Base-by-base conservation (phyloP, 257 asterid species). In the Solanum pimpinellifolium region DNA sequence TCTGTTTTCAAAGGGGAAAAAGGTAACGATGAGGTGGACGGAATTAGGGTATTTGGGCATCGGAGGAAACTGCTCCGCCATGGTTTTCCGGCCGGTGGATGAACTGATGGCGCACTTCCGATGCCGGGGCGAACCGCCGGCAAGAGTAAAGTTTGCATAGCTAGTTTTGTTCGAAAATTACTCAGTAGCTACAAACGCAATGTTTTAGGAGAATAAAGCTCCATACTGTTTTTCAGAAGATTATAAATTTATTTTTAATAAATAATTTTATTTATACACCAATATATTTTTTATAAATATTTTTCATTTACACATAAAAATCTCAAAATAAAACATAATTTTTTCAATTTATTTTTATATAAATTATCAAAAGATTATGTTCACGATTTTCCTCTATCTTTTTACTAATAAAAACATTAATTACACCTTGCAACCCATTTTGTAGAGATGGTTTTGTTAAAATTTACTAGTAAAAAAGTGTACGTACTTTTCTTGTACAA, bases 121-220 rank as follows among this genome's bases (percentile, higher is more conserved):
- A 76, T 75, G 91, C 91, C 94, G 93, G 96, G 90, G 89, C 93
- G 93, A 74, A 91, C 92, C 37, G 98, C 95, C 93, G 98, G 98
- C 89, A 88, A 88, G 83, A 96, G 92, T 68, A 96, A 93, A 88
- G 98, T 89, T 87, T 94, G 98, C 99, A 95, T 96, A 85, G 93
- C 89, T 90, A 25, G 68, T 85, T 27, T 46, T 46, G 65, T 27
- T 78, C 7, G 18, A 78, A 46, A 52, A 77, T 7, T 11, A 62
- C 70, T 7, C 60, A 27, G 41, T 46, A 16, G 62, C 84, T 46
- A 15, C 84, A 27, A 27, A 33, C 25, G 84, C 27, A 59, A 59
- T 59, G 66, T 59, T 59, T 59, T 18, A 59, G 66, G 39, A 35
- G 39, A 37, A 37, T 37, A 20, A 20, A 59, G 66, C 25, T 59